A percentile compares a stretch with the other conserved stretches of the same genome.
Conservation (phyloP, 164 flowering plant genomes). For the Liquidambar formosana region DNA sequence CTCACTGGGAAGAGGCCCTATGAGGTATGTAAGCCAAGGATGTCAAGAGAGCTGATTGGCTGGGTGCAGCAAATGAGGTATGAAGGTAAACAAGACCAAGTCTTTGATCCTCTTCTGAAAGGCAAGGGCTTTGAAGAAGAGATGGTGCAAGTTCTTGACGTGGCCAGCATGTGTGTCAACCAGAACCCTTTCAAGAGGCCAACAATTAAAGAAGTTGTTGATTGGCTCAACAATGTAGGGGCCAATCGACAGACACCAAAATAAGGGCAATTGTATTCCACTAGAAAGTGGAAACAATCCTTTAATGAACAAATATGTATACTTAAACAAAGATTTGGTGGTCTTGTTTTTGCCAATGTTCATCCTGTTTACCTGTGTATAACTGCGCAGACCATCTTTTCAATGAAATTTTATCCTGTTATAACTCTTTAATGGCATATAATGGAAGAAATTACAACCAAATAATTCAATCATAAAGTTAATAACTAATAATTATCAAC, state of each 20-base stretch:
- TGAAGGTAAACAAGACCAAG: constrained; percentile 47
- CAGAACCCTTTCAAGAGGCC: constrained; percentile 64
- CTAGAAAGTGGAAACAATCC: background rate
- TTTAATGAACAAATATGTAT: constrained; percentile 6
- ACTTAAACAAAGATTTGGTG: constrained; percentile 10
- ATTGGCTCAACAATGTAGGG: constrained; percentile 47
- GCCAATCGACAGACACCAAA: constrained; percentile 20
- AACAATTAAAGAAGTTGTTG: constrained; percentile 59
- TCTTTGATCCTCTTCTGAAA: constrained; percentile 47
- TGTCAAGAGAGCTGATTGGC: constrained; percentile 54
- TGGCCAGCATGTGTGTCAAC: constrained; percentile 61
- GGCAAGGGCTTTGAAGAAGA: constrained; percentile 57
- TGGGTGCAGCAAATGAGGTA: constrained; percentile 61
- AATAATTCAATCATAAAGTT: background rate
- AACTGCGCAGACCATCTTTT: background rate
- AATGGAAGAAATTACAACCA: background rate
- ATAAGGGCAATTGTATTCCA: constrained; percentile 16
- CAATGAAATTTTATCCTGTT: background rate
- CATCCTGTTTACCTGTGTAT: constrained; percentile 1
- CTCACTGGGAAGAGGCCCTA: constrained; percentile 65
- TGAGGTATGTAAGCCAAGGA: constrained; percentile 49
- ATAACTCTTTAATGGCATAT: background rate
- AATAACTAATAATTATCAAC: too few species aligned
- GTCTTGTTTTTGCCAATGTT: constrained; percentile 2
- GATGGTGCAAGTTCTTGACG: constrained; percentile 57